A percentile compares a stretch with the other conserved stretches of the same genome.
Evolutionary conservation across 345 rosid genomes (phyloP).

Genomic region (Mangifera indica): DNA sequence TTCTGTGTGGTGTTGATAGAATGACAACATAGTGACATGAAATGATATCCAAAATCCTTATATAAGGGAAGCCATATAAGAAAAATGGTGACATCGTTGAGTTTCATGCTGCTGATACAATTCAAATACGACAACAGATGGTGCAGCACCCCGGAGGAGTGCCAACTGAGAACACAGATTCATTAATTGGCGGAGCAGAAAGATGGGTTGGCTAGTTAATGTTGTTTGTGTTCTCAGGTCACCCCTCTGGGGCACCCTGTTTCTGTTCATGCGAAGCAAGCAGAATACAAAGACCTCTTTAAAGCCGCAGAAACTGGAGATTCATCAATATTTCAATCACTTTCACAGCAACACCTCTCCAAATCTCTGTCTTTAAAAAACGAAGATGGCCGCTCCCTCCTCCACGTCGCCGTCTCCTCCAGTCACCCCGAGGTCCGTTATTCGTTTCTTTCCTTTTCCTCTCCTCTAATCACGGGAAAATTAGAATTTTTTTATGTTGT

Average conservation of each 20-base stretch:
- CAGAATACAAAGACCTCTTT: conserved; percentile 65
- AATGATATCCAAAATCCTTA: background rate
- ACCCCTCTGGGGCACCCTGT: conserved; percentile 36
- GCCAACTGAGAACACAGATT: conserved; percentile 27
- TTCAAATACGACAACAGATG: background rate
- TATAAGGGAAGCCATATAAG: background rate
- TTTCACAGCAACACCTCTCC: conserved; percentile 48
- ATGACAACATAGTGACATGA: conserved; percentile 14
- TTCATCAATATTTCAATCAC: conserved; percentile 48
- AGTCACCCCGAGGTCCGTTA: conserved; percentile 45
- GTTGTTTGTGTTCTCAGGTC: conserved; percentile 41
- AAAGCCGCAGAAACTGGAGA: conserved; percentile 83
- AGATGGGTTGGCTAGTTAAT: background rate
- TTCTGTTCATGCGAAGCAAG: no score
- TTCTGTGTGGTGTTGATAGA: background rate
- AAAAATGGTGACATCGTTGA: no score
- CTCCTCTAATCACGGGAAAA: background rate
- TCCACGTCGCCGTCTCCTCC: conserved; percentile 73
- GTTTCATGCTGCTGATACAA: background rate
- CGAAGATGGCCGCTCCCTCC: conserved; percentile 86
- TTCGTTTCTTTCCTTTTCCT: background rate
- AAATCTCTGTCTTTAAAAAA: conserved; percentile 52
- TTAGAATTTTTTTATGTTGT: background rate
- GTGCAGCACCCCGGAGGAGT: conserved; percentile 23
- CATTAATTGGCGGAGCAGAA: background rate